phyloP scores from a whole-genome alignment of 768 basidiomycete genomes.

The Xanthoconium stramineum region DNA sequence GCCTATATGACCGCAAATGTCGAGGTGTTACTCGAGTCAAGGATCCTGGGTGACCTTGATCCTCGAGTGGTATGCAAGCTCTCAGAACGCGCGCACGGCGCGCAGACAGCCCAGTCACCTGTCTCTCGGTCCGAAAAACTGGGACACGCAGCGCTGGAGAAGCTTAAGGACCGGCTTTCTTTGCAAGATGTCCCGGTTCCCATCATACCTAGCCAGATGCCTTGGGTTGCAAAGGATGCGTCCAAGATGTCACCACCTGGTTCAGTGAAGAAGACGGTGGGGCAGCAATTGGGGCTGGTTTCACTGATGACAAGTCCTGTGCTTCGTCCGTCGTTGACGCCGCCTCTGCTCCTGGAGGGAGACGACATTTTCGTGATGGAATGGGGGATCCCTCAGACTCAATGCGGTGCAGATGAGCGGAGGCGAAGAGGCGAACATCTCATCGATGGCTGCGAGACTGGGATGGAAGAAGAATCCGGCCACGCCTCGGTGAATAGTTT shows the following conservation, averaged over 20 bases:
- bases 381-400: slow-evolving; percentile 31
- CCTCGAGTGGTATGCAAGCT: slow-evolving; percentile 65
- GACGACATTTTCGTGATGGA: slow-evolving; percentile 88
- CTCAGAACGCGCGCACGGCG: slow-evolving; percentile 47
- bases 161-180: slow-evolving; percentile 68
- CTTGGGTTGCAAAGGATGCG: slow-evolving; percentile 23
- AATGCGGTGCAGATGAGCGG: slow-evolving; percentile 8
- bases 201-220: slow-evolving; percentile 36
- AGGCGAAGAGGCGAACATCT: background rate
- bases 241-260: slow-evolving; percentile 30
- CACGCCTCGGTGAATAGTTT: slow-evolving; percentile 46
- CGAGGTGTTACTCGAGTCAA: slow-evolving; percentile 81
- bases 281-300: background rate
- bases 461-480: slow-evolving; percentile 49
- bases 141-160: slow-evolving; percentile 52
- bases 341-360: slow-evolving; percentile 16
- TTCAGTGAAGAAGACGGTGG: slow-evolving; percentile 8
- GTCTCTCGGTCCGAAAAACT: slow-evolving; percentile 57
- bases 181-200: slow-evolving; percentile 64
- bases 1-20: slow-evolving; percentile 79
- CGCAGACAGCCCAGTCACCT: slow-evolving; percentile 67
- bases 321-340: slow-evolving; percentile 16
- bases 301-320: slow-evolving; percentile 22
- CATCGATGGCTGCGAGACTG: slow-evolving; percentile 12
- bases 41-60: slow-evolving; percentile 75